Percentiles rank a stretch among this genome's conserved stretches.
phyloP scores from a whole-genome alignment of 768 basidiomycete genomes.

The Russula virescens region DNA sequence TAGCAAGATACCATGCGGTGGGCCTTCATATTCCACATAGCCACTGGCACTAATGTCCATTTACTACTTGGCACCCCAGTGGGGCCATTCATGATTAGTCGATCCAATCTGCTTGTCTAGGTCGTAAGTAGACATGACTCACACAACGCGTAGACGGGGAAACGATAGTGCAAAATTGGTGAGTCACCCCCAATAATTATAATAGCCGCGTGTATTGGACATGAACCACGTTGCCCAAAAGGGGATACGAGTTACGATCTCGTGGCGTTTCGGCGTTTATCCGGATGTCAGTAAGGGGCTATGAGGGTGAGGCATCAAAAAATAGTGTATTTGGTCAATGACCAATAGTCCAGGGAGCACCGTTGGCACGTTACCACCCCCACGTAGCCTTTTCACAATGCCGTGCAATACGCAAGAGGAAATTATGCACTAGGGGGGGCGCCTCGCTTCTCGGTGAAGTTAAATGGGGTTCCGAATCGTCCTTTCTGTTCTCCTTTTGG shows the following conservation, averaged over 20 bases:
- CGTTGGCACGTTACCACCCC: conserved; percentile 1
- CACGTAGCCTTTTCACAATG: neutral
- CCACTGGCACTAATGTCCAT: neutral
- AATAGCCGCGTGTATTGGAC: neutral
- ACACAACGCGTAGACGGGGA: conserved; percentile 54
- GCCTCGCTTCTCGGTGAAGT: too few species aligned
- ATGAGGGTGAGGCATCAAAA: conserved; percentile 11
- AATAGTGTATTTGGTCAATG: conserved; percentile 3
- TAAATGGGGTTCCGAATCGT: neutral
- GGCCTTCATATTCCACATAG: conserved; percentile 27
- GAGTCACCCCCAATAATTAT: conserved; percentile 29
- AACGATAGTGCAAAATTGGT: conserved; percentile 83
- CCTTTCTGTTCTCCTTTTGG: neutral
- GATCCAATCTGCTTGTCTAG: conserved; percentile 52
- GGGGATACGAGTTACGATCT: conserved; percentile 88
- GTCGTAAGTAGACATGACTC: conserved; percentile 8
- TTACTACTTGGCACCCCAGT: conserved; percentile 40
- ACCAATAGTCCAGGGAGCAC: neutral
- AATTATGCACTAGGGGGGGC: neutral
- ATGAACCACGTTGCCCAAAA: conserved; percentile 52
- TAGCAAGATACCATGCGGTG: conserved; percentile 88
- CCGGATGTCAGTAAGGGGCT: conserved; percentile 51
- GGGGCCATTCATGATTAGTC: conserved; percentile 88
- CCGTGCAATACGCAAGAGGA: neutral
- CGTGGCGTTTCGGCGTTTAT: conserved; percentile 87